These are phyloP conservation scores for Neopestalotiopsis clavispora DNA, from an alignment of 2,329 filamentous ascomycete species.

Conservation along the genomic window DNA sequence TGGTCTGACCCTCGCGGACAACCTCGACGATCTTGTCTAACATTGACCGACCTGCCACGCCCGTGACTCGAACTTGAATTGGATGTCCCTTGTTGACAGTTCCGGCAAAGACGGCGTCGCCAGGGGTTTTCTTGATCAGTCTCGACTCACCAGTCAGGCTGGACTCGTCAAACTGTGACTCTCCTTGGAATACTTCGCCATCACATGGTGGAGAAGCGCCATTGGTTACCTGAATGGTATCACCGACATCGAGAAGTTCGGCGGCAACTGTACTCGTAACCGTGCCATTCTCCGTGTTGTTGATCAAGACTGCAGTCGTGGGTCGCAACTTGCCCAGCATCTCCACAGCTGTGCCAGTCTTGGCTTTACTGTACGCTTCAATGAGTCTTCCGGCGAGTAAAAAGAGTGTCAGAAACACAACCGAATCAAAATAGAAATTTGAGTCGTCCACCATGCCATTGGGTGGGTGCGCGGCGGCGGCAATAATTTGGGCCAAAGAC, in stretches of 20 bases:
- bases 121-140: constrained; percentile 65
- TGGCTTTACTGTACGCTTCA: constrained; percentile 91
- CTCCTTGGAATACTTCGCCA: constrained; percentile 67
- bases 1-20: constrained; percentile 78
- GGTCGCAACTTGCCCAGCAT: constrained; percentile 80
- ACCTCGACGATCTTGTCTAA: constrained; percentile 79
- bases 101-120: constrained; percentile 72
- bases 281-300: not conserved
- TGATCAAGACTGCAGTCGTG: constrained; percentile 73
- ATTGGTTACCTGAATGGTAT: constrained; percentile 75
- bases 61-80: constrained; percentile 67
- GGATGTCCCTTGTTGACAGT: constrained; percentile 74
- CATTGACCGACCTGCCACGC: constrained; percentile 72
- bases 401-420: constrained; percentile 90
- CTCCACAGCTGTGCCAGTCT: constrained; percentile 84
- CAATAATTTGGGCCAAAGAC: constrained; percentile 78
- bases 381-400: constrained; percentile 76
- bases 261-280: constrained; percentile 46
- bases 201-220: constrained; percentile 87
- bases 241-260: constrained; percentile 77
- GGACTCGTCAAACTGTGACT: constrained; percentile 82
- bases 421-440: constrained; percentile 86
- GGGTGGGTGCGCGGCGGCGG: constrained; percentile 53
- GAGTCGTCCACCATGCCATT: constrained; percentile 48
- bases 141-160: constrained; percentile 83